A percentile compares a stretch with the other conserved stretches of the same genome.
Conservation (phyloP, 2,329 filamentous ascomycete species). For the Sclerotinia borealis region DNA sequence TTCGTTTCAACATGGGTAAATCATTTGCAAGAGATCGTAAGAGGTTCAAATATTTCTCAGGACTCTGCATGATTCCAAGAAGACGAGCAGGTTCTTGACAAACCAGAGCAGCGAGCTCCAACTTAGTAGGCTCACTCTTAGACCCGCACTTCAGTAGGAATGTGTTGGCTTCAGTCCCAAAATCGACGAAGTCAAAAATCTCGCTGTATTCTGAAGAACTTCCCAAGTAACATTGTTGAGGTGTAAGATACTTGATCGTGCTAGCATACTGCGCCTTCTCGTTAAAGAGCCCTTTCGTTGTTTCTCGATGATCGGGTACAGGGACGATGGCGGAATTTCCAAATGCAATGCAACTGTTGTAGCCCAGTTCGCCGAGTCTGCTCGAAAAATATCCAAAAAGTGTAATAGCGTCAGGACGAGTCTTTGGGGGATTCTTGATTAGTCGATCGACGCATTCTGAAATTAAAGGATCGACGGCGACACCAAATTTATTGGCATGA, state of each 20-base stretch:
- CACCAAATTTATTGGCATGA: constrained; percentile 80
- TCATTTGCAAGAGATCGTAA: constrained; percentile 76
- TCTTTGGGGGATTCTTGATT: constrained; percentile 64
- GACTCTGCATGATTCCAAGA: constrained; percentile 69
- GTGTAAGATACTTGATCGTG: constrained; percentile 52
- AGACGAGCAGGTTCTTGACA: constrained; percentile 77
- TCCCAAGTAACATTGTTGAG: constrained; percentile 76
- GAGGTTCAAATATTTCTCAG: constrained; percentile 81
- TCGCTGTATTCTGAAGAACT: constrained; percentile 65
- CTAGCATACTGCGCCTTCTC: constrained; percentile 37
- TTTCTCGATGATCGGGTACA: constrained; percentile 38
- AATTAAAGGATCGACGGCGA: constrained; percentile 75
- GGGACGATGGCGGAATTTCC: constrained; percentile 67
- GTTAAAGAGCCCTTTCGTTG: constrained; percentile 24
- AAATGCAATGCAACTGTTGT: constrained; percentile 53
- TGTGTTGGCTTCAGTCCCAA: constrained; percentile 77
- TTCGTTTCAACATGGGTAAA: constrained; percentile 61
- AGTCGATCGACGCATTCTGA: constrained; percentile 69
- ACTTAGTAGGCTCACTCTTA: constrained; percentile 81
- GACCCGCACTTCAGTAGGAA: constrained; percentile 87
- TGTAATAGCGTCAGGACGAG: constrained; percentile 57
- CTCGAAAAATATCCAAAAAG: constrained; percentile 81
- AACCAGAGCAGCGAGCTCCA: constrained; percentile 78
- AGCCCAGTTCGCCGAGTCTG: constrained; percentile 67
- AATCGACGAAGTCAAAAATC: constrained; percentile 96